Evolutionary conservation across 495 filamentous ascomycete genomes (phyloP).

Genomic region (Pseudevernia furfuracea): DNA sequence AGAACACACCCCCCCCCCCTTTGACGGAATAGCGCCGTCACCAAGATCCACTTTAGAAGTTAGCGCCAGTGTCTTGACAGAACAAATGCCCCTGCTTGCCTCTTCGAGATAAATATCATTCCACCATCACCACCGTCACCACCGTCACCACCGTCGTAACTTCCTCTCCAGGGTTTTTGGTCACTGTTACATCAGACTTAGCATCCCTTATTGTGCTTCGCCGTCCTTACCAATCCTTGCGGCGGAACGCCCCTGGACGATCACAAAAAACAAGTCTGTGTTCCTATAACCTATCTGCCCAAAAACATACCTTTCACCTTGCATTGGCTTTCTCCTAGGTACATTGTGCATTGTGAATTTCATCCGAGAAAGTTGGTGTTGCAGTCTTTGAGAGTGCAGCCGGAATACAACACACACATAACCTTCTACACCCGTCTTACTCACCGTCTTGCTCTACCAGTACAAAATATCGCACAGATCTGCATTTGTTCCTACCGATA

Average conservation of each 20-base stretch:
- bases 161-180: not conserved
- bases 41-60: not conserved
- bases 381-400: constrained; percentile 7
- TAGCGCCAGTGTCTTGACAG: constrained; percentile 1
- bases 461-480: not conserved
- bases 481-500: not conserved
- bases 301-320: constrained; percentile 12
- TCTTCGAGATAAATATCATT: not conserved
- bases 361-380: not conserved
- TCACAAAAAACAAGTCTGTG: not conserved
- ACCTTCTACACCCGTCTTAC: not conserved
- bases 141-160: not conserved
- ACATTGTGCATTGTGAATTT: constrained; percentile 16
- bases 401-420: not conserved
- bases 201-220: not conserved
- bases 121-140: not conserved
- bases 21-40: constrained; percentile 12
- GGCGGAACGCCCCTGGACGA: constrained; percentile 13
- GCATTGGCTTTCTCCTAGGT: constrained; percentile 15
- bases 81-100: constrained; percentile 4
- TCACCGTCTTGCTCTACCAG: not conserved
- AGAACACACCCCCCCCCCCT: not conserved
- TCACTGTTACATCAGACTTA: not conserved
- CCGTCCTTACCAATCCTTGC: not conserved
- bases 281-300: constrained; percentile 11